phyloP scores from a whole-genome alignment of 345 rosid species.

The Eucalyptus camaldulensis region DNA sequence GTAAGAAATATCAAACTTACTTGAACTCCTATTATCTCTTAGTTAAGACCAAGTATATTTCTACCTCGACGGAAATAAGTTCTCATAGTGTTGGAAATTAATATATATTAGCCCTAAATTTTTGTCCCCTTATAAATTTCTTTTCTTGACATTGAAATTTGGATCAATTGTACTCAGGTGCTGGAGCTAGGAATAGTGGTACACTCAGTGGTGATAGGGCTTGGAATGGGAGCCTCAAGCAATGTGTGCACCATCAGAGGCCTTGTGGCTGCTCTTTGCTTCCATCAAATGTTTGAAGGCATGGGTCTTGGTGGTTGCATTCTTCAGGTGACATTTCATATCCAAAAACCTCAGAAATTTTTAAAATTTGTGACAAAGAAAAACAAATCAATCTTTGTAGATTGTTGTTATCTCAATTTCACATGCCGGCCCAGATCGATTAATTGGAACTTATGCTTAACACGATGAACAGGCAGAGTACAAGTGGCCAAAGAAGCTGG shows the following conservation, averaged over 20 bases:
- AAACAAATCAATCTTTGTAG: not conserved
- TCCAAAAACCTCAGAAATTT: not conserved
- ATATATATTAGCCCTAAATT: no score
- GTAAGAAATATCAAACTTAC: not conserved
- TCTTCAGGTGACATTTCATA: conserved; percentile 15
- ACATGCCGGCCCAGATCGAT: not conserved
- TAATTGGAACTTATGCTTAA: not conserved
- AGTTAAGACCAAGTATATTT: not conserved
- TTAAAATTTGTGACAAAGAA: not conserved
- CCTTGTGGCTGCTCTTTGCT: conserved; percentile 47
- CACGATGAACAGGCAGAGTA: conserved; percentile 16
- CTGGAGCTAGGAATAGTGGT: conserved; percentile 59
- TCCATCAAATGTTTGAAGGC: conserved; percentile 75
- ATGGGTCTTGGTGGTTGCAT: conserved; percentile 73
- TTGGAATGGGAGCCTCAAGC: conserved; percentile 48
- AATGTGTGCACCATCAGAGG: conserved; percentile 37
- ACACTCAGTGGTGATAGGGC: conserved; percentile 61
- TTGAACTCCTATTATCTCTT: not conserved
- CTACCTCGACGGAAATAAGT: not conserved
- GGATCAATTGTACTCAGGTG: conserved; percentile 12
- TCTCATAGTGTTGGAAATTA: not conserved
- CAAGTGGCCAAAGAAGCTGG: not conserved
- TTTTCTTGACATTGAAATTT: not conserved
- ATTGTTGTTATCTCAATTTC: not conserved
- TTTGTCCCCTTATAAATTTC: not conserved